These are phyloP conservation scores for Yamadazyma aaseri DNA, from an alignment of 1,139 yeast genomes.

Conservation along the genomic window DNA sequence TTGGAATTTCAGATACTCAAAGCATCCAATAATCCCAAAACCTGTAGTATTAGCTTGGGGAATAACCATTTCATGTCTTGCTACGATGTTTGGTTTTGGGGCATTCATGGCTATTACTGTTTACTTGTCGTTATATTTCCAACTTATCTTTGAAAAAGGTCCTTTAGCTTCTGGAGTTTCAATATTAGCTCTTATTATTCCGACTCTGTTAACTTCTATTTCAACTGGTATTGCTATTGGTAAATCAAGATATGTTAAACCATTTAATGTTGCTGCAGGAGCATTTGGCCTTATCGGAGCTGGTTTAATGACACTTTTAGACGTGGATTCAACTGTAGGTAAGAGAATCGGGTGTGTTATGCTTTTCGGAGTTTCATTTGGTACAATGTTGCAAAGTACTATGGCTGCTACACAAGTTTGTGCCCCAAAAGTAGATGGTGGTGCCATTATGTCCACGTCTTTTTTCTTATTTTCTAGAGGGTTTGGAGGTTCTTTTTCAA, in stretches of 20 bases:
- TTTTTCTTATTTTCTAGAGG: constrained; percentile 31
- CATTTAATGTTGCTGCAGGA: constrained; percentile 26
- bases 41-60: constrained; percentile 25
- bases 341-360: constrained; percentile 37
- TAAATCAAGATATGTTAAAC: constrained; percentile 31
- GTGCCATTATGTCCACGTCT: constrained; percentile 36
- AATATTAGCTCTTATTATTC: constrained; percentile 36
- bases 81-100: constrained; percentile 22
- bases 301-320: constrained; percentile 32
- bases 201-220: constrained; percentile 32
- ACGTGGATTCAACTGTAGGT: constrained; percentile 27
- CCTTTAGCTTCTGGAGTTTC: constrained; percentile 41
- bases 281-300: constrained; percentile 31
- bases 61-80: constrained; percentile 23
- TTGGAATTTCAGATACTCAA: constrained; percentile 29
- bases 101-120: constrained; percentile 26
- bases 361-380: constrained; percentile 29
- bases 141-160: constrained; percentile 29
- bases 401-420: constrained; percentile 30
- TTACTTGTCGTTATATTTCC: constrained; percentile 38
- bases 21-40: constrained; percentile 27
- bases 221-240: constrained; percentile 28
- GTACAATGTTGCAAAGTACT: constrained; percentile 30
- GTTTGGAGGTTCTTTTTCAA: constrained; percentile 31
- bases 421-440: constrained; percentile 39